Evolutionary conservation across 2,329 filamentous ascomycete genomes (phyloP).

Genomic region (Aspergillus ochraceus): DNA sequence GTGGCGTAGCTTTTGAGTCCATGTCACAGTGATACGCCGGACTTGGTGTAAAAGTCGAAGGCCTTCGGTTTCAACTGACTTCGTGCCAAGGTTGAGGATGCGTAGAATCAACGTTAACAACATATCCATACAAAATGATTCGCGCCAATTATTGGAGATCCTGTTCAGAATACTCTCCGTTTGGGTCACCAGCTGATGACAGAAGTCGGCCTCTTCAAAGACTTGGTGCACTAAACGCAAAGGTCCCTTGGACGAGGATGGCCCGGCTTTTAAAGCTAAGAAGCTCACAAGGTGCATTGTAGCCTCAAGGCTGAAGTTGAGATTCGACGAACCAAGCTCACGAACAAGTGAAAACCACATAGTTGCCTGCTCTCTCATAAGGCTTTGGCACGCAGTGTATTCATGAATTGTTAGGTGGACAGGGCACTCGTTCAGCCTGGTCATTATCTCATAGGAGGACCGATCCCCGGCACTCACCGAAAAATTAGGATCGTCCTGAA

Average conservation of each 20-base stretch:
- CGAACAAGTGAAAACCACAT: neutral
- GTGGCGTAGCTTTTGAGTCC: neutral
- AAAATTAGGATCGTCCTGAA: neutral
- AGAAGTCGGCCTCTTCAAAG: neutral
- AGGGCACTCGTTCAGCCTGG: neutral
- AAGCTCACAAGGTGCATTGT: neutral
- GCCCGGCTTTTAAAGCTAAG: neutral
- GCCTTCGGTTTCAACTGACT: neutral
- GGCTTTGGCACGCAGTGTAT: neutral
- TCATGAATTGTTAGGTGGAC: neutral
- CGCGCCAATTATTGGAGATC: slow-evolving; percentile 2
- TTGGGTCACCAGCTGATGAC: neutral
- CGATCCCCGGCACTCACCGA: neutral
- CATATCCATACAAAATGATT: neutral
- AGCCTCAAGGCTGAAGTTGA: neutral
- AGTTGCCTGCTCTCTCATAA: neutral
- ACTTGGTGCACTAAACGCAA: neutral
- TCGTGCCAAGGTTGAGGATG: neutral
- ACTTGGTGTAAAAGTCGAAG: neutral
- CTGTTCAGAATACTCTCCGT: neutral
- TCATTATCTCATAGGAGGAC: slow-evolving; percentile 1
- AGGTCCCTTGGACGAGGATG: neutral
- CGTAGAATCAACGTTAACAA: neutral
- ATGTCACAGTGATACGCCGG: neutral
- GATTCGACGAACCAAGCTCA: slow-evolving; percentile 2